Percentiles rank a stretch among this genome's conserved stretches.
phyloP scores from a whole-genome alignment of 176 grass and related monocot genomes.

The Chloris gayana region DNA sequence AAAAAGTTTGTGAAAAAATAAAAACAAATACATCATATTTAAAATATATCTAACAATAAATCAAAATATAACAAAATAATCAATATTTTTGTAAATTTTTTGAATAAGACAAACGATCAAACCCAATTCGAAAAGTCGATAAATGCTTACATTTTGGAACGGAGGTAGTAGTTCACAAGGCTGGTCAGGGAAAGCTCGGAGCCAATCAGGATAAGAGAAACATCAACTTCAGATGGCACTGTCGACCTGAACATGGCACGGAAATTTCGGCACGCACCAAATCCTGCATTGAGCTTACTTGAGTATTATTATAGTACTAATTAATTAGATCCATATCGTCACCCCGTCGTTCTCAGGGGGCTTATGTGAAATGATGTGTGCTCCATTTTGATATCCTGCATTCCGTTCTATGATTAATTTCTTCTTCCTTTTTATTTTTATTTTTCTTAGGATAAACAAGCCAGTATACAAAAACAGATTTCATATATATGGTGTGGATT shows the following conservation, averaged over 20 bases:
- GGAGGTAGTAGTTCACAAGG: slow-evolving; percentile 21
- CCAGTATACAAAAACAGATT: neutral
- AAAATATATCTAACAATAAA: too few relatives aligned
- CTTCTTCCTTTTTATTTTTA: too few relatives aligned
- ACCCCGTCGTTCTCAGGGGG: slow-evolving; percentile 35
- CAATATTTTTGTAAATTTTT: too few relatives aligned
- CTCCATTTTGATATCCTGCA: neutral
- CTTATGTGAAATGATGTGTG: slow-evolving; percentile 23
- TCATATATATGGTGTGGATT: neutral
- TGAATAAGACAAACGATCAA: too few relatives aligned
- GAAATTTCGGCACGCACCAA: slow-evolving; percentile 45
- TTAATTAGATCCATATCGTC: slow-evolving; percentile 27
- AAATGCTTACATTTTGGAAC: too few relatives aligned
- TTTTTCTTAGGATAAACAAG: too few relatives aligned
- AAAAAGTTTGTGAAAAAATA: too few relatives aligned
- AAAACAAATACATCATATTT: too few relatives aligned
- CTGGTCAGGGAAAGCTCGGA: slow-evolving; percentile 33
- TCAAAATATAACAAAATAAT: too few relatives aligned
- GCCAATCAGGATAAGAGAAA: slow-evolving; percentile 41
- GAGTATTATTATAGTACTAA: neutral
- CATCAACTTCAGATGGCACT: slow-evolving; percentile 54
- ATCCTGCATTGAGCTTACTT: slow-evolving; percentile 21
- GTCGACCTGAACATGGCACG: slow-evolving; percentile 43
- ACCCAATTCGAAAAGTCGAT: too few relatives aligned
- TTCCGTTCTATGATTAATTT: slow-evolving; percentile 27